Evolutionary conservation across 352 stramenopile species (phyloP).

Genomic region (Peronosclerospora sorghi): DNA sequence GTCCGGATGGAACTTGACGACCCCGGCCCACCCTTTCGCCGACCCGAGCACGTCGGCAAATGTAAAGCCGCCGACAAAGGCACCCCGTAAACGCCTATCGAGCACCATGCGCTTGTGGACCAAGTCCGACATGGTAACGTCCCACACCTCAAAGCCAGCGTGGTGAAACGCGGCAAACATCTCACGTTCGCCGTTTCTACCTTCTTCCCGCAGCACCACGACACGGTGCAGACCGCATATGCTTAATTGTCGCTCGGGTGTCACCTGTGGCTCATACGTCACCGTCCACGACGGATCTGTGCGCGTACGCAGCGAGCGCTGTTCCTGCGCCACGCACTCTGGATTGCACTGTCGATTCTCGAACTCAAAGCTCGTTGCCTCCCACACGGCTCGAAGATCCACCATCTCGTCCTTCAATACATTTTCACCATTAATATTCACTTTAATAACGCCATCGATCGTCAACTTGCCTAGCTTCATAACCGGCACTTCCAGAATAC

Average conservation of each 20-base stretch:
- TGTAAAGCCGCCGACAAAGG: constrained; percentile 98
- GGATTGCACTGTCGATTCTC: constrained; percentile 96
- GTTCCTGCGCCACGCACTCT: constrained; percentile 91
- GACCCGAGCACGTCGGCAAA: constrained; percentile 98
- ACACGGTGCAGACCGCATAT: constrained; percentile 88
- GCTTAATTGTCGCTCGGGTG: constrained; percentile 69
- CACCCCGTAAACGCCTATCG: constrained; percentile 90
- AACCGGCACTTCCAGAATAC: constrained; percentile 63
- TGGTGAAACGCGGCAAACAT: constrained; percentile 96
- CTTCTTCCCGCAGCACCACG: constrained; percentile 95
- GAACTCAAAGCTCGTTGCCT: constrained; percentile 97
- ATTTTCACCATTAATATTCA: constrained; percentile 81
- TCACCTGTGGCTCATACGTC: too few relatives aligned
- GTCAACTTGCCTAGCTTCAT: constrained; percentile 87
- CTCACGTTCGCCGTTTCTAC: constrained; percentile 98
- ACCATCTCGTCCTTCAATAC: constrained; percentile 65
- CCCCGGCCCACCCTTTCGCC: constrained; percentile 96
- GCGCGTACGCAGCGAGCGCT: constrained; percentile 85
- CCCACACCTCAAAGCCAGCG: constrained; percentile 97
- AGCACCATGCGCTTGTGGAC: constrained; percentile 85
- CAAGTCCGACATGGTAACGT: constrained; percentile 96
- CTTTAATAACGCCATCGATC: constrained; percentile 77
- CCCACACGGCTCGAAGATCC: constrained; percentile 93
- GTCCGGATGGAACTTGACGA: constrained; percentile 95
- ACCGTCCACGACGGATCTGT: too few relatives aligned